Conservation (phyloP, 495 filamentous ascomycete genomes). For the Podospora pseudopauciseta region DNA sequence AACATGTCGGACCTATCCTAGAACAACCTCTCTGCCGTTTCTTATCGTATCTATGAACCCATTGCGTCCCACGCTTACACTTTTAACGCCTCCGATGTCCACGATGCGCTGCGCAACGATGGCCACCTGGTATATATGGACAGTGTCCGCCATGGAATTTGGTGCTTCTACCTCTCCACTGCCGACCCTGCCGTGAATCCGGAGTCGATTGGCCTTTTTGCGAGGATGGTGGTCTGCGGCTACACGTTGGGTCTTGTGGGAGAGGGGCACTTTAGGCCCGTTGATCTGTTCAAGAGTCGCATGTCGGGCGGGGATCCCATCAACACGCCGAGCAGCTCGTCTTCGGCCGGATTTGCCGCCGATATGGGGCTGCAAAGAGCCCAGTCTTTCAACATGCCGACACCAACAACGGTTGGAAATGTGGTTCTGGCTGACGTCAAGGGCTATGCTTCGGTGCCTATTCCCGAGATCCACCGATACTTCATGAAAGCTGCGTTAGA, state of each 20-base stretch:
- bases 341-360: constrained; percentile 44
- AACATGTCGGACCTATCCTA: constrained; percentile 22
- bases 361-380: constrained; percentile 38
- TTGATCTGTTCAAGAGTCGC: constrained; percentile 41
- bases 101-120: constrained; percentile 45
- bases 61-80: constrained; percentile 38
- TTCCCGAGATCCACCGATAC: constrained; percentile 40
- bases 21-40: constrained; percentile 47
- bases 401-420: constrained; percentile 10
- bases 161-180: constrained; percentile 45
- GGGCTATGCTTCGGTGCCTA: constrained; percentile 28
- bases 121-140: constrained; percentile 51
- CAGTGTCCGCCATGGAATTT: constrained; percentile 44
- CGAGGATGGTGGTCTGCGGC: constrained; percentile 39
- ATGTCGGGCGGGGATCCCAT: constrained; percentile 34
- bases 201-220: constrained; percentile 30
- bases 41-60: constrained; percentile 48
- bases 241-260: constrained; percentile 39
- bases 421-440: constrained; percentile 26
- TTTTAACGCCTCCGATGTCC: constrained; percentile 42
- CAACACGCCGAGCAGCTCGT: constrained; percentile 48
- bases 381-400: constrained; percentile 27
- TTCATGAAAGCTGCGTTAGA: constrained; percentile 45
- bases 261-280: constrained; percentile 46
- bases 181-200: constrained; percentile 31